phyloP scores from a whole-genome alignment of 768 basidiomycete genomes.

The Tulasnella sp. region DNA sequence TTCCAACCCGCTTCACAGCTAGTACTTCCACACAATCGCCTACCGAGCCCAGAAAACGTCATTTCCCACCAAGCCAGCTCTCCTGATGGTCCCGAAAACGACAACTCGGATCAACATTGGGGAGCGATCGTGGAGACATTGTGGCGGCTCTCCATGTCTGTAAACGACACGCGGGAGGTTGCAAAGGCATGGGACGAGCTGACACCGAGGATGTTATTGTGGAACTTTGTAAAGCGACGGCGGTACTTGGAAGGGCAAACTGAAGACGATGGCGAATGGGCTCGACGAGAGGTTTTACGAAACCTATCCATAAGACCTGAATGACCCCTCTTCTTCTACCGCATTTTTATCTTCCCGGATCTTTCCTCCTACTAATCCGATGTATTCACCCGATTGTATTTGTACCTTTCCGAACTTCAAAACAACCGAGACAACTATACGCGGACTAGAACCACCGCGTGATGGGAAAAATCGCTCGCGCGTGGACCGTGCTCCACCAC shows the following conservation, averaged over 20 bases:
- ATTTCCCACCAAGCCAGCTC: no score
- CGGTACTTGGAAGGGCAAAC: slow-evolving; percentile 27
- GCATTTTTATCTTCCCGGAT: background rate
- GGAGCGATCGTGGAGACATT: slow-evolving; percentile 42
- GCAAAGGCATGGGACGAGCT: slow-evolving; percentile 38
- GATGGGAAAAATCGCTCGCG: background rate
- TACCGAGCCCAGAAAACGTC: no score
- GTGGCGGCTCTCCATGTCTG: slow-evolving; percentile 41
- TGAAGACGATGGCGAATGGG: slow-evolving; percentile 37
- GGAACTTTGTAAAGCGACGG: slow-evolving; percentile 30
- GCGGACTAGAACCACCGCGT: background rate
- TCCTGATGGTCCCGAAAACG: no score
- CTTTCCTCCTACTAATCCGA: no score
- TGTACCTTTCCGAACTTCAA: no score
- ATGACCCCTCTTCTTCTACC: background rate
- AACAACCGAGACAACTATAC: background rate
- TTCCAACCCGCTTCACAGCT: no score
- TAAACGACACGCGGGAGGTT: slow-evolving; percentile 20
- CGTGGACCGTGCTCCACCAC: background rate
- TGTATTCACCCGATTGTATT: no score
- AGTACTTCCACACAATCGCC: no score
- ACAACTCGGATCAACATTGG: no score
- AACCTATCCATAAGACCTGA: background rate
- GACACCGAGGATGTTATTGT: slow-evolving; percentile 48
- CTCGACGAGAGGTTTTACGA: slow-evolving; percentile 30